These are phyloP conservation scores for Pleurozium schreberi DNA, from an alignment of 225 moss, liverwort and hornwort species.

Conservation along the genomic window DNA sequence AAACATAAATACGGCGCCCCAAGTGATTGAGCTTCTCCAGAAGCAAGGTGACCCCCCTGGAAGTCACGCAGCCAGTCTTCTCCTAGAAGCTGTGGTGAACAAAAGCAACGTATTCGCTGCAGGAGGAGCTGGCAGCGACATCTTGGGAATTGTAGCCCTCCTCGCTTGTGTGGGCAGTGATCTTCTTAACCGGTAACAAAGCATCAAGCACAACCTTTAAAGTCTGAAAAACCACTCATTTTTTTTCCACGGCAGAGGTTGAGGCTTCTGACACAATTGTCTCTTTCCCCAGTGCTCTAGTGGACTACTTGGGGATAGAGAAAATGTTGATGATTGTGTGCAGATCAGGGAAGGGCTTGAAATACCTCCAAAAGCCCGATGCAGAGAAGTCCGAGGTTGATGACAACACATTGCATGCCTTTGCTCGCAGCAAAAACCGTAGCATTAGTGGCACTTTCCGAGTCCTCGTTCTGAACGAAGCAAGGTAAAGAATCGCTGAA, in stretches of 20 bases:
- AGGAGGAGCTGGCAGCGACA: slow-evolving; percentile 34
- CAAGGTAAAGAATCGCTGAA: slow-evolving; percentile 12
- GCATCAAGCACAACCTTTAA: neutral
- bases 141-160: slow-evolving; percentile 44
- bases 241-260: neutral
- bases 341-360: slow-evolving; percentile 35
- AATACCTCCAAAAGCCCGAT: slow-evolving; percentile 16
- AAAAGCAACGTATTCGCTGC: slow-evolving; percentile 15
- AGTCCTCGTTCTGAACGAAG: slow-evolving; percentile 36
- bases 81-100: slow-evolving; percentile 37
- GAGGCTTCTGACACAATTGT: neutral
- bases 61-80: slow-evolving; percentile 41
- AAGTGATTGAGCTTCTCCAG: slow-evolving; percentile 36
- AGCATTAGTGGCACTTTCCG: slow-evolving; percentile 31
- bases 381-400: neutral
- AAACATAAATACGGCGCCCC: slow-evolving; percentile 10
- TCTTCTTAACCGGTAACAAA: slow-evolving; percentile 25
- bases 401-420: slow-evolving; percentile 21
- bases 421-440: slow-evolving; percentile 30
- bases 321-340: slow-evolving; percentile 63
- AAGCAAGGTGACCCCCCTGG: slow-evolving; percentile 45
- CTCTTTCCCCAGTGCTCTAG: slow-evolving; percentile 33
- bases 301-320: slow-evolving; percentile 49
- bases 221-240: neutral
- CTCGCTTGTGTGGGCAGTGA: slow-evolving; percentile 39